Evolutionary conservation across 805 yeast species (phyloP), one percentile per base, ranked within the genome.

Genomic region (Sungouiozyma intestinalis): DNA sequence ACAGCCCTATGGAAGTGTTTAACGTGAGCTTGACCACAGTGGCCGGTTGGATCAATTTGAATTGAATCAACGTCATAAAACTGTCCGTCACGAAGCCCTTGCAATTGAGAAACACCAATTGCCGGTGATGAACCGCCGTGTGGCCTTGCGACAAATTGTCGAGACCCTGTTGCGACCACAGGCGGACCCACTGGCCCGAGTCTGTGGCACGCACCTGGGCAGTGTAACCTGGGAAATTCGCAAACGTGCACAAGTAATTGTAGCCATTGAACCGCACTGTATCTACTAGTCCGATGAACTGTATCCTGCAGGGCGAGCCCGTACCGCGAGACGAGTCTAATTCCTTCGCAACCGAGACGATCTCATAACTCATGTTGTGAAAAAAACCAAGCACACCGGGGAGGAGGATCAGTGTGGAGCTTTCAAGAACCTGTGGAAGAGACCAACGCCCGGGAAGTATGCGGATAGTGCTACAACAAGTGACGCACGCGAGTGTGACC

Each of bases 391-490:
- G 11, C 6, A 24, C 29, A n/a, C n/a, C n/a, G n/a, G n/a, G n/a
- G n/a, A n/a, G n/a, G n/a, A n/a, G n/a, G n/a, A n/a, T n/a, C n/a
- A n/a, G n/a, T n/a, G n/a, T n/a, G n/a, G n/a, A n/a, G n/a, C n/a
- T n/a, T n/a, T n/a, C n/a, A n/a, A n/a, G n/a, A n/a, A n/a, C n/a
- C n/a, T n/a, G n/a, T n/a, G n/a, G n/a, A n/a, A n/a, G n/a, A n/a
- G n/a, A n/a, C n/a, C n/a, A n/a, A n/a, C n/a, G n/a, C n/a, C 9
- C 18, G 21, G 14, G 6, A 19, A 36, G 19, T 8, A 90, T 90
- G 98, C 81, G 79, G 59, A 85, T 88, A 3, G 95, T 92, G 1
- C 75, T 92, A 29, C 98, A 92, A 58, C 77, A 84, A 55, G 97
- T 90, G 5, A 84, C 82, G 47, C 71, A 74, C 38, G 97, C 97